Percentiles rank a stretch among this genome's conserved stretches.
phyloP scores from a whole-genome alignment of 2,329 filamentous ascomycete species.

The Penicillium sp. region DNA sequence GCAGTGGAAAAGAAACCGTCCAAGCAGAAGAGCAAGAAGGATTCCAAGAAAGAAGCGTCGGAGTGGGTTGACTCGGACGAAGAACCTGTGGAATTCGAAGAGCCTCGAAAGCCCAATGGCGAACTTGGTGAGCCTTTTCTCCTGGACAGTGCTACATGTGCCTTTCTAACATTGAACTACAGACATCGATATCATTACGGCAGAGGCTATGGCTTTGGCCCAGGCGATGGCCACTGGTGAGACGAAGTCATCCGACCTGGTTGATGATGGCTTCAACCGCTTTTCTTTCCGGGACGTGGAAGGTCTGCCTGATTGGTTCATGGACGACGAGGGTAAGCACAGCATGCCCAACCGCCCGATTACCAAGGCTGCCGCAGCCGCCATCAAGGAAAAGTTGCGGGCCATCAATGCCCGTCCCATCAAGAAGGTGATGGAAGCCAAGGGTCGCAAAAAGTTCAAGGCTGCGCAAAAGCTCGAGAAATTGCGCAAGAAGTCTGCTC shows the following conservation, averaged over 20 bases:
- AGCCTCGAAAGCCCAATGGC: constrained; percentile 47
- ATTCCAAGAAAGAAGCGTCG: constrained; percentile 24
- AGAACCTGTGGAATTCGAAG: constrained; percentile 37
- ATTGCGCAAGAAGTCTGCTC: constrained; percentile 93
- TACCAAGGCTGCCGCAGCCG: constrained; percentile 82
- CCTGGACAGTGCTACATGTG: constrained; percentile 11
- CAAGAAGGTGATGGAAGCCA: constrained; percentile 98
- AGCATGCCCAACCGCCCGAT: constrained; percentile 87
- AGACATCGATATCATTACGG: constrained; percentile 99
- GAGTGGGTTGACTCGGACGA: constrained; percentile 42
- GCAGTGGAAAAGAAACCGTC: constrained; percentile 15
- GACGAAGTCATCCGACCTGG: constrained; percentile 75
- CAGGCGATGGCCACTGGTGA: constrained; percentile 88
- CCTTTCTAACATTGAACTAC: constrained; percentile 30
- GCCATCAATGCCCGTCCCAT: constrained; percentile 94
- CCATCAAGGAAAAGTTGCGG: constrained; percentile 92
- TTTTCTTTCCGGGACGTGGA: constrained; percentile 88
- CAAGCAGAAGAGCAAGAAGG: constrained; percentile 29
- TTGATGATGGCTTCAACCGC: constrained; percentile 94
- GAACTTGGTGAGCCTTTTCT: constrained; percentile 46
- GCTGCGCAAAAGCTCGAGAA: constrained; percentile 89
- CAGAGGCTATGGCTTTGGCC: constrained; percentile 96
- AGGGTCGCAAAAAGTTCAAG: constrained; percentile 96
- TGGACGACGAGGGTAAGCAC: constrained; percentile 87
- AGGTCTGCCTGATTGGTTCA: constrained; percentile 94